Conservation (phyloP, 805 yeast genomes). For the Saturnispora halmiae region DNA sequence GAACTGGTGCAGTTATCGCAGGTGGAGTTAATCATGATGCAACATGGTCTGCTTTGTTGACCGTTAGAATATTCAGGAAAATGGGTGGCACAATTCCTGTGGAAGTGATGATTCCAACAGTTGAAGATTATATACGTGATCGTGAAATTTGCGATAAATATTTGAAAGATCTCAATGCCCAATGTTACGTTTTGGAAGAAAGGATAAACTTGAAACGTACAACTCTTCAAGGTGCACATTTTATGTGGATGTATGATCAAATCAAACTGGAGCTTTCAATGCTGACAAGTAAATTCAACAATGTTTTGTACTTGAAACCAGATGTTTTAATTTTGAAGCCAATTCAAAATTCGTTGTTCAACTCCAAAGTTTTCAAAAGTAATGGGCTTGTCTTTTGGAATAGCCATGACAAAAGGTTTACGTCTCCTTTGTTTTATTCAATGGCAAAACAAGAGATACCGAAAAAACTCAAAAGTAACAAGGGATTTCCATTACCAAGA, state of each 20-base stretch:
- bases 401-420: conserved; percentile 72
- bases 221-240: conserved; percentile 25
- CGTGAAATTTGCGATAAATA: conserved; percentile 39
- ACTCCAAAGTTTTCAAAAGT: conserved; percentile 37
- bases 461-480: conserved; percentile 29
- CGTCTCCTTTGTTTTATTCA: conserved; percentile 60
- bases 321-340: conserved; percentile 36
- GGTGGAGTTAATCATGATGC: conserved; percentile 48
- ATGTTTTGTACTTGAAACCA: conserved; percentile 37
- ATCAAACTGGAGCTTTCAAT: conserved; percentile 33
- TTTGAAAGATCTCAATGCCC: conserved; percentile 43
- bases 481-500: conserved; percentile 20
- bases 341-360: conserved; percentile 30
- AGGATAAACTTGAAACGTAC: conserved; percentile 33
- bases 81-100: conserved; percentile 39
- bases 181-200: conserved; percentile 47
- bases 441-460: conserved; percentile 42
- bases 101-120: conserved; percentile 37
- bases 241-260: conserved; percentile 34
- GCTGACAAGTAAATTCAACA: conserved; percentile 37
- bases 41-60: conserved; percentile 51
- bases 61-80: conserved; percentile 41
- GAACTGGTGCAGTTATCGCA: conserved; percentile 52
- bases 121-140: conserved; percentile 32
- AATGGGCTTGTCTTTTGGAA: conserved; percentile 66